Conservation (phyloP, 2,329 filamentous ascomycete genomes). For the Hymenoscyphus salicellus region DNA sequence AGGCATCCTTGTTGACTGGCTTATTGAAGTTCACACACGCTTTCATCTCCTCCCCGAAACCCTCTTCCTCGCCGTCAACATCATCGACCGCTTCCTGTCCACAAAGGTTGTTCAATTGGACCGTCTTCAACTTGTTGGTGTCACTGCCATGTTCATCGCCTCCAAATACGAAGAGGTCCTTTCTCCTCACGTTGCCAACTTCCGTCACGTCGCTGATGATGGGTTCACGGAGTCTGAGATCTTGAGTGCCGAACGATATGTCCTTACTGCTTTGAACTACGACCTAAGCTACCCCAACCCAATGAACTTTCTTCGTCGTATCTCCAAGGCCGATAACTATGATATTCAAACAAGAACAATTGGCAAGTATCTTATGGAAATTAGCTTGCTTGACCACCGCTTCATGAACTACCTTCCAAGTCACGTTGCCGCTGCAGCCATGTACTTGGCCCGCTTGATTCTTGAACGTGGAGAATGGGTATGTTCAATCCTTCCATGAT, state of each 20-base stretch:
- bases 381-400: constrained; percentile 89
- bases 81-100: constrained; percentile 96
- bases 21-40: constrained; percentile 95
- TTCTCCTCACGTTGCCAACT: constrained; percentile 94
- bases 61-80: constrained; percentile 93
- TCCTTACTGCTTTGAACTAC: constrained; percentile 87
- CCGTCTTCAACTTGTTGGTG: constrained; percentile 91
- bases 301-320: constrained; percentile 98
- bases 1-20: constrained; percentile 94
- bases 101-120: constrained; percentile 94
- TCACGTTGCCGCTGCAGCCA: constrained; percentile 84
- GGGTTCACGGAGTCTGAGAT: constrained; percentile 95
- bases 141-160: constrained; percentile 99
- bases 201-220: constrained; percentile 94
- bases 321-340: constrained; percentile 99
- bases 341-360: constrained; percentile 96
- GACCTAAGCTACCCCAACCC: constrained; percentile 98
- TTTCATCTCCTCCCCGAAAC: constrained; percentile 96
- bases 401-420: constrained; percentile 89
- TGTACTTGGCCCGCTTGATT: constrained; percentile 91
- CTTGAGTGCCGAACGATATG: constrained; percentile 91
- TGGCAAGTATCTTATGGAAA: constrained; percentile 97
- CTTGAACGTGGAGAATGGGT: constrained; percentile 90
- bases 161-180: constrained; percentile 99
- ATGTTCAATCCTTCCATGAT: constrained; percentile 40